These are phyloP conservation scores for Neurospora sp. DNA, from an alignment of 2,329 filamentous ascomycete genomes.

Conservation along the genomic window DNA sequence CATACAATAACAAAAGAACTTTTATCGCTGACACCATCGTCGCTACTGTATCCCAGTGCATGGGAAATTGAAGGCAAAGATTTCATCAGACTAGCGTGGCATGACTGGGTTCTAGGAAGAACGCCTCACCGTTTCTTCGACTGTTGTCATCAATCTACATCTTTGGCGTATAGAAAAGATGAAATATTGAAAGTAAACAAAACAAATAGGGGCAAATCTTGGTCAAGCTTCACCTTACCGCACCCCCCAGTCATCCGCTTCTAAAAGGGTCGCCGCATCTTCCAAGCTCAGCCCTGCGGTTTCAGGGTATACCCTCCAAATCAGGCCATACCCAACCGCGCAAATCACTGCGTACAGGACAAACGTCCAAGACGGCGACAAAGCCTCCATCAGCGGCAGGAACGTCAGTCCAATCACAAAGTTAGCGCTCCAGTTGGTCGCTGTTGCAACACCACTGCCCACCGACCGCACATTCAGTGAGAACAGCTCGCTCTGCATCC, in stretches of 20 bases:
- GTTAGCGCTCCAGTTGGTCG: constrained; percentile 81
- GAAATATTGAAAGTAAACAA: neutral
- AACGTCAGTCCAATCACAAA: constrained; percentile 81
- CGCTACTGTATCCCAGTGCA: neutral
- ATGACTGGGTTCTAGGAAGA: neutral
- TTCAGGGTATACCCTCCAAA: constrained; percentile 76
- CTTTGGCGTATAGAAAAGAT: neutral
- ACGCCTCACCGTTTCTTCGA: neutral
- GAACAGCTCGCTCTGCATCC: constrained; percentile 93
- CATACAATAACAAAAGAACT: neutral
- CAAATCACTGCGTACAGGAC: constrained; percentile 68
- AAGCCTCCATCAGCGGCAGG: constrained; percentile 69
- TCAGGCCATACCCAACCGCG: constrained; percentile 50
- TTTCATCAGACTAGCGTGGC: neutral
- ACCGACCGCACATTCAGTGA: constrained; percentile 63
- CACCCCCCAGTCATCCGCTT: constrained; percentile 66
- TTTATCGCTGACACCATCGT: neutral
- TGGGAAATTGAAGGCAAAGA: neutral
- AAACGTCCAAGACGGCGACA: constrained; percentile 72
- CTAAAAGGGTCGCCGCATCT: constrained; percentile 63
- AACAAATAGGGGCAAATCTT: neutral
- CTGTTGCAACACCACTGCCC: constrained; percentile 64
- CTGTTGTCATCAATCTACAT: neutral
- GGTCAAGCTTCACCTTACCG: constrained; percentile 23
- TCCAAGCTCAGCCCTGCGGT: constrained; percentile 74